Evolutionary conservation across 2,329 filamentous ascomycete species (phyloP).

Genomic region (Claviceps africana): DNA sequence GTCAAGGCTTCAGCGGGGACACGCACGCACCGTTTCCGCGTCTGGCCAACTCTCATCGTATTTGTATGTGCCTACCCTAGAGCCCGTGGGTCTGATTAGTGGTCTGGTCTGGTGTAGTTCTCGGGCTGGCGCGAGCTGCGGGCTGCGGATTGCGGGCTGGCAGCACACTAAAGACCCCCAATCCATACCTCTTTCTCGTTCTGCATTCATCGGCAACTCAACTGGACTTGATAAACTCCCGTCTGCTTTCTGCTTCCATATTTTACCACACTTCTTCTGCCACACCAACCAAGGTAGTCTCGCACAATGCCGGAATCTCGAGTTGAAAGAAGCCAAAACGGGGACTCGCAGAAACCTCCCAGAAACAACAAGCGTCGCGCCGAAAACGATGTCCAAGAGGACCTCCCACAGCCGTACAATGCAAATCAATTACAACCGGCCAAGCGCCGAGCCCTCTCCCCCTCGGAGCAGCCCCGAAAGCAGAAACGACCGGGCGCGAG

Average conservation of each 20-base stretch:
- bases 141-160: no score
- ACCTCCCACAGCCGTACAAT: constrained; percentile 46
- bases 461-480: constrained; percentile 45
- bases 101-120: no score
- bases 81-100: not conserved
- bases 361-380: constrained; percentile 18
- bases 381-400: constrained; percentile 24
- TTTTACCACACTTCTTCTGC: not conserved
- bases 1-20: not conserved
- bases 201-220: not conserved
- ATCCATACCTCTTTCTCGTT: not conserved
- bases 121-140: no score
- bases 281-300: not conserved
- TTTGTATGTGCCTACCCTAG: not conserved
- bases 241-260: not conserved
- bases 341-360: not conserved
- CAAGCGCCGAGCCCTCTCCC: constrained; percentile 42
- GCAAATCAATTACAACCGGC: constrained; percentile 43
- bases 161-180: no score
- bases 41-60: not conserved
- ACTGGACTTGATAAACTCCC: not conserved
- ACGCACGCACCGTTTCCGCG: not conserved
- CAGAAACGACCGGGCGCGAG: constrained; percentile 54
- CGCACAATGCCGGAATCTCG: not conserved
- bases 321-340: not conserved